Evolutionary conservation across 2,329 filamentous ascomycete species (phyloP).

Genomic region (Fusarium sp.): DNA sequence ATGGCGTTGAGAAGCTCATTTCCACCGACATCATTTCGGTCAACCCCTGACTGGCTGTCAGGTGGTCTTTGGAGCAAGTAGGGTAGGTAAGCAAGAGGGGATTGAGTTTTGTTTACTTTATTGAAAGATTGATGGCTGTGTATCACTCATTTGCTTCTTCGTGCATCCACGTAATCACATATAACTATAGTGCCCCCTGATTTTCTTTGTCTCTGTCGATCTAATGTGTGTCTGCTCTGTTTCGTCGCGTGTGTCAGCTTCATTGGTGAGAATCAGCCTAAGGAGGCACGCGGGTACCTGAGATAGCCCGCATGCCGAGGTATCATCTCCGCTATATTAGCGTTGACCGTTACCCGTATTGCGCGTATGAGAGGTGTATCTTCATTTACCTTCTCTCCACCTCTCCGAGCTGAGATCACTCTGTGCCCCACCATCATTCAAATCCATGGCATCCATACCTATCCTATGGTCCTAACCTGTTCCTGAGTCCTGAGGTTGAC

Average conservation of each 20-base stretch:
- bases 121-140: neutral
- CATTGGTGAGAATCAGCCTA: slow-evolving; percentile 28
- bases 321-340: slow-evolving; percentile 29
- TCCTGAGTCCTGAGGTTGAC: slow-evolving; percentile 18
- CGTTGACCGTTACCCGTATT: slow-evolving; percentile 19
- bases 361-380: slow-evolving; percentile 21
- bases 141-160: neutral
- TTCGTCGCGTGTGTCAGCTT: slow-evolving; percentile 44
- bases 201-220: slow-evolving; percentile 25
- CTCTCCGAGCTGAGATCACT: slow-evolving; percentile 33
- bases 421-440: slow-evolving; percentile 34
- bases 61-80: slow-evolving; percentile 16
- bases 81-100: neutral
- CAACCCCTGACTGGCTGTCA: slow-evolving; percentile 16
- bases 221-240: slow-evolving; percentile 16
- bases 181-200: slow-evolving; percentile 13
- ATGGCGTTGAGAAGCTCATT: slow-evolving; percentile 42
- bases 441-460: slow-evolving; percentile 15
- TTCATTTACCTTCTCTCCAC: slow-evolving; percentile 42
- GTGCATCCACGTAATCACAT: slow-evolving; percentile 16
- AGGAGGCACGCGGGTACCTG: slow-evolving; percentile 32
- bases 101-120: slow-evolving; percentile 2
- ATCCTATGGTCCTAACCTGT: neutral
- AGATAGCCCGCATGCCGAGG: slow-evolving; percentile 5
- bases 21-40: slow-evolving; percentile 47